phyloP scores from a whole-genome alignment of 208 protist genomes.

The Blechomonas ayalai region DNA sequence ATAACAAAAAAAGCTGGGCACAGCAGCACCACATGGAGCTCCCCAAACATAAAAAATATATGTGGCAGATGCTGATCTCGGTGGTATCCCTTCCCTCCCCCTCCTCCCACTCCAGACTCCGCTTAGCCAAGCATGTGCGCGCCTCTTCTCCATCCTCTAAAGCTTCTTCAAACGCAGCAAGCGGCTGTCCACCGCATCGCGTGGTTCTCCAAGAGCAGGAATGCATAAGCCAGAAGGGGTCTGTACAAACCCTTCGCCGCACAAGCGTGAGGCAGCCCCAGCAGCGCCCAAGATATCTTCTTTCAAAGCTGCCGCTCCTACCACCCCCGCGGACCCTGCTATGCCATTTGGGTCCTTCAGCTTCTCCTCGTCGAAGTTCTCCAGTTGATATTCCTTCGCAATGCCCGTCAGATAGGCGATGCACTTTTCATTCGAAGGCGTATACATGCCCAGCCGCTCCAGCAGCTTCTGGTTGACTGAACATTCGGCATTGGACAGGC shows the following conservation, averaged over 20 bases:
- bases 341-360: conserved; percentile 53
- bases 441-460: conserved; percentile 70
- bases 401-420: conserved; percentile 78
- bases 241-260: conserved; percentile 17
- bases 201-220: conserved; percentile 33
- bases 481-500: conserved; percentile 70
- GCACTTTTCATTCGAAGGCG: conserved; percentile 75
- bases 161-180: conserved; percentile 57
- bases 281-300: neutral
- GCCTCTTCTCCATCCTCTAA: too few relatives aligned
- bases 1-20: neutral
- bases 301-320: conserved; percentile 15
- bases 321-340: conserved; percentile 44
- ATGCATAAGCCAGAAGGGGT: conserved; percentile 64
- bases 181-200: conserved; percentile 58
- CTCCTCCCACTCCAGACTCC: neutral
- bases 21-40: neutral
- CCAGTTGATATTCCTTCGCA: conserved; percentile 63
- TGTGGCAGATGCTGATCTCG: neutral
- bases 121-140: neutral
- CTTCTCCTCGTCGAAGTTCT: conserved; percentile 67
- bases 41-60: neutral
- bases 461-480: conserved; percentile 85
- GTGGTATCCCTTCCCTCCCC: neutral
- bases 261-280: conserved; percentile 2